Evolutionary conservation across 352 stramenopile genomes (phyloP), one percentile per base, ranked within the genome.

Genomic region (Phytophthora kernoviae): DNA sequence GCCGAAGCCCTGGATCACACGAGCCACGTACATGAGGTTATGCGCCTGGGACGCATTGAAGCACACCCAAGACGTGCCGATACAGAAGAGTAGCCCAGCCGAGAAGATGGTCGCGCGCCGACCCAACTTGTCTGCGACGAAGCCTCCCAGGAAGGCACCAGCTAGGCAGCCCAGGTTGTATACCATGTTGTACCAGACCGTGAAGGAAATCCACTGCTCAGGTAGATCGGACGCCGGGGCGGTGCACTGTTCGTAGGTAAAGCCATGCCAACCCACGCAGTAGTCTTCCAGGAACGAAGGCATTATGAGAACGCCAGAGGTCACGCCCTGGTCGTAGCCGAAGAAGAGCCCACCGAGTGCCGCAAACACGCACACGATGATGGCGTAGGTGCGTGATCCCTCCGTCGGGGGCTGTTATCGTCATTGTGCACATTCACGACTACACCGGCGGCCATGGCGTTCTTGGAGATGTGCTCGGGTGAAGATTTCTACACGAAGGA

Each of bases 261-360:
- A 66, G 66, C 51, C 43, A 48, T 67, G 51, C 56, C 55, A 70
- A 37, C 51, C 57, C 12, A 65, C 41, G 54, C 66, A 71, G 37
- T 63, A 75, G 54, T 70, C 61, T 21, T 63, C 32, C 26, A 70
- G n/a, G 62, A 75, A 71, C 4, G 50, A 67, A 18, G 42, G 20
- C 61, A 71, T 71, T 36, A 75, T 63, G 20, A 75, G 43, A 27
- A 71, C 57, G 32, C 54, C 61, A 6, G 54, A 66, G 12, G 61
- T 71, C 32, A 70, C 61, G 15, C 66, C 66, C 44, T 68, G 66
- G 32, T 68, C 65, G 42, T 73, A 73, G 41, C 65, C 65, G 48
- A 73, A 73, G 59, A 70, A 69, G 41, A 75, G 54, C 1, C 66
- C 61, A 15, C 66, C 66, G 1, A 75, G 53, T n/a, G 67, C 65